Conservation (phyloP, 176 grass and related monocot species). For the Lolium multiflorum region DNA sequence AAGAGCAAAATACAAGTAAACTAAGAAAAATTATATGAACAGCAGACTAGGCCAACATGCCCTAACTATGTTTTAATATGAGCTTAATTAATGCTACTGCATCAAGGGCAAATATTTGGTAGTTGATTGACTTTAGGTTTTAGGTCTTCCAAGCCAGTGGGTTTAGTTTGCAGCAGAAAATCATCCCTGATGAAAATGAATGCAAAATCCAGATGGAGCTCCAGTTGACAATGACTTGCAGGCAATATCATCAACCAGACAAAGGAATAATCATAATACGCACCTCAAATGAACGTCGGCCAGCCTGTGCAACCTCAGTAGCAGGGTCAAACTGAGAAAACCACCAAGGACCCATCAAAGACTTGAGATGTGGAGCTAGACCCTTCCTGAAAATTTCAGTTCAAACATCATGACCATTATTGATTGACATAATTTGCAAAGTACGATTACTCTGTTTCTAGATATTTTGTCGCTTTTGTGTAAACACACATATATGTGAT, state of each 20-base stretch:
- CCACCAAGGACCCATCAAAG: constrained; percentile 98
- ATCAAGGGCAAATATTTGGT: neutral
- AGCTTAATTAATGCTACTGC: neutral
- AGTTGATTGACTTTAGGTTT: neutral
- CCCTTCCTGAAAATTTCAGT: constrained; percentile 71
- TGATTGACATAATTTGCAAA: constrained; percentile 24
- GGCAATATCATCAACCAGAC: constrained; percentile 17
- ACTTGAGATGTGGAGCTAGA: constrained; percentile 88
- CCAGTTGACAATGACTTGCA: neutral
- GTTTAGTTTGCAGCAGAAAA: constrained; percentile 5
- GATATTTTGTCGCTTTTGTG: neutral
- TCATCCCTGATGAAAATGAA: constrained; percentile 21
- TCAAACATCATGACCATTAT: neutral
- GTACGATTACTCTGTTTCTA: neutral
- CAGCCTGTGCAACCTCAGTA: constrained; percentile 91
- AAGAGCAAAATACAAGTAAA: constrained; percentile 16
- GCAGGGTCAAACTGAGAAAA: constrained; percentile 97
- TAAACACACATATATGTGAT: neutral
- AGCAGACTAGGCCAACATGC: neutral
- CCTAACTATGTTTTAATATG: neutral
- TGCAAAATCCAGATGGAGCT: constrained; percentile 14
- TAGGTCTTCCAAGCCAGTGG: neutral
- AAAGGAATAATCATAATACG: constrained; percentile 35
- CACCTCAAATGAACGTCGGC: constrained; percentile 88
- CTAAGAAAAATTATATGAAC: neutral